These are phyloP conservation scores for Lepidium sativum DNA, from an alignment of 345 rosid genomes.

Conservation along the genomic window DNA sequence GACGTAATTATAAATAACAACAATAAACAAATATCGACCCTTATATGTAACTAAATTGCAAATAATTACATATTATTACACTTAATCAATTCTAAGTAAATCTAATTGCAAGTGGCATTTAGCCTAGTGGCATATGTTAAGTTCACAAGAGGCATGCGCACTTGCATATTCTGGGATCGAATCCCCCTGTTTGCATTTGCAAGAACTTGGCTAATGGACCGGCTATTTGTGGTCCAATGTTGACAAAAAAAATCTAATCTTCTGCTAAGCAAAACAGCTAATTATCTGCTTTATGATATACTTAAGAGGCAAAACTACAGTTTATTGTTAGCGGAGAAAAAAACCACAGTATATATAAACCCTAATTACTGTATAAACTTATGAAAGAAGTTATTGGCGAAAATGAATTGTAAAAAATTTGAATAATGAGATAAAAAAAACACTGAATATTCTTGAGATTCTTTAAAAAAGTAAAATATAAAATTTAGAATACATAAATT, in stretches of 20 bases:
- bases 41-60: background rate
- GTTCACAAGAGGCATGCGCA: too few relatives aligned
- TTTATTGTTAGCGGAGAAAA: too few relatives aligned
- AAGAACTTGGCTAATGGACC: too few relatives aligned
- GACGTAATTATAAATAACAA: background rate
- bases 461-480: too few relatives aligned
- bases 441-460: too few relatives aligned
- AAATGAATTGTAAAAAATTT: too few relatives aligned
- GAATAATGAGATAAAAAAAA: too few relatives aligned
- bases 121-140: too few relatives aligned
- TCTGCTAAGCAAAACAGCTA: slow-evolving; percentile 7
- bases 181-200: too few relatives aligned
- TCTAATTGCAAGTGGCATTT: too few relatives aligned
- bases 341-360: background rate
- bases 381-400: background rate
- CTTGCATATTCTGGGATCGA: too few relatives aligned
- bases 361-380: background rate
- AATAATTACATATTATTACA: background rate
- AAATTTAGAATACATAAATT: background rate
- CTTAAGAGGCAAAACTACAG: slow-evolving; percentile 1
- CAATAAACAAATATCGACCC: background rate
- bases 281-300: background rate
- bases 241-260: background rate
- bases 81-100: background rate
- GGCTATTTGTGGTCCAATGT: too few relatives aligned